phyloP scores from a whole-genome alignment of 2,329 filamentous ascomycete genomes.

The Niveomyces coronatus region DNA sequence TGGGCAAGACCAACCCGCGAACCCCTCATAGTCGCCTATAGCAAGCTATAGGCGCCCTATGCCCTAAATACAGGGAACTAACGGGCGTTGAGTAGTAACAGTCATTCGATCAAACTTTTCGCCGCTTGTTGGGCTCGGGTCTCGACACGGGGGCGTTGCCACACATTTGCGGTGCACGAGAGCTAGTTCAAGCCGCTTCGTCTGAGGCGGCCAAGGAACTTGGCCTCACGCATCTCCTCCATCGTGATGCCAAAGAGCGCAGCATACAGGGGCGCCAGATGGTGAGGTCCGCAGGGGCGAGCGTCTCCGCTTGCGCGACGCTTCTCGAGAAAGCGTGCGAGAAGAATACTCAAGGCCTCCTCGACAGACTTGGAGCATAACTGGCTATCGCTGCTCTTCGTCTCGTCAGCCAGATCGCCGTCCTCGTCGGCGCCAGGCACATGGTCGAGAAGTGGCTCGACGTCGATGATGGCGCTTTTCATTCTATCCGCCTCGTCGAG shows the following conservation, averaged over 20 bases:
- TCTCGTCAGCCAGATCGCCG: not conserved
- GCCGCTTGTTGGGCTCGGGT: no score
- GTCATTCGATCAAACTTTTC: no score
- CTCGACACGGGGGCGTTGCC: no score
- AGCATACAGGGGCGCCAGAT: slow-evolving; percentile 12
- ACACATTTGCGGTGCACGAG: no score
- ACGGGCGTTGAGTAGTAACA: no score
- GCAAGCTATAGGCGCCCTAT: no score
- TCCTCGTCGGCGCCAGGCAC: not conserved
- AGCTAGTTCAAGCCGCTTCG: no score
- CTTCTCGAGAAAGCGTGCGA: slow-evolving; percentile 12
- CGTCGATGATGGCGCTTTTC: slow-evolving; percentile 9
- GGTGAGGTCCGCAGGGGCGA: slow-evolving; percentile 13
- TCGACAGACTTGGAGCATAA: slow-evolving; percentile 6
- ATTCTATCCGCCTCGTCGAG: slow-evolving; percentile 6
- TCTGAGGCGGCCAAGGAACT: slow-evolving; percentile 5
- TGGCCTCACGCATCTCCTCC: slow-evolving; percentile 5
- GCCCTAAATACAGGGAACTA: no score
- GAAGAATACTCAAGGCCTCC: slow-evolving; percentile 1
- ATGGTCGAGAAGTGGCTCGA: not conserved
- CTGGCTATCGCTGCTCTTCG: not conserved
- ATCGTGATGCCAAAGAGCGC: slow-evolving; percentile 10
- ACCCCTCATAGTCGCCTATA: no score
- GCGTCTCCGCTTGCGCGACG: slow-evolving; percentile 11
- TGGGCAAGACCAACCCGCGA: no score